Conservation (phyloP, 176 grass and related monocot genomes). For the Guadua angustifolia region DNA sequence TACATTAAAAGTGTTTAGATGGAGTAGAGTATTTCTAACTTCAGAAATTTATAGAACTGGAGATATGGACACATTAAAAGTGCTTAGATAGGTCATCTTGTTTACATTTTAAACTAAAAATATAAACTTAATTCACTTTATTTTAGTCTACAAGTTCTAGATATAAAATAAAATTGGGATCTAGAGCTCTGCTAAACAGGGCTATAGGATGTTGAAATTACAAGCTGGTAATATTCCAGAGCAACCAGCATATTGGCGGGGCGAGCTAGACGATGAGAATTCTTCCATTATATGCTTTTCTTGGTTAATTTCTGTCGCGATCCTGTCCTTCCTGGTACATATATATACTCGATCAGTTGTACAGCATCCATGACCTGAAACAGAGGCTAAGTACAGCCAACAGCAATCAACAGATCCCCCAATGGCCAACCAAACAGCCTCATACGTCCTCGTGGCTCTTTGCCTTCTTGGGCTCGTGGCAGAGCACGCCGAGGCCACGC, state of each 20-base stretch:
- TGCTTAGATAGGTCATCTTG: no score
- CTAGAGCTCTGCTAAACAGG: no score
- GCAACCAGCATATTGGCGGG: neutral
- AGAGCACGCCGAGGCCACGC: slow-evolving; percentile 16
- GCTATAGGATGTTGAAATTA: no score
- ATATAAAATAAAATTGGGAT: no score
- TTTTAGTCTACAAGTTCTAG: no score
- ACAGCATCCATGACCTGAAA: slow-evolving; percentile 25
- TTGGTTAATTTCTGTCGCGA: neutral
- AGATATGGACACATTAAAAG: no score
- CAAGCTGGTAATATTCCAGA: neutral
- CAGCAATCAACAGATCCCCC: neutral
- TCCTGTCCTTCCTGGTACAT: neutral
- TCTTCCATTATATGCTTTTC: neutral
- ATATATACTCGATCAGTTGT: neutral
- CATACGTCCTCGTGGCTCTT: slow-evolving; percentile 33
- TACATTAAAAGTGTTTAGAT: no score
- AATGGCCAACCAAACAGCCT: slow-evolving; percentile 4
- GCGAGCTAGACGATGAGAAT: slow-evolving; percentile 20
- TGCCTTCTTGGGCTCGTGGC: slow-evolving; percentile 38
- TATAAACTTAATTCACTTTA: no score
- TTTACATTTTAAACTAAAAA: no score
- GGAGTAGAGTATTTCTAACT: no score
- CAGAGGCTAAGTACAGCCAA: slow-evolving; percentile 19
- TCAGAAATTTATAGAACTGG: no score